These are phyloP conservation scores for Stromatinia cepivora DNA, from an alignment of 2,329 filamentous ascomycete genomes.

Conservation along the genomic window DNA sequence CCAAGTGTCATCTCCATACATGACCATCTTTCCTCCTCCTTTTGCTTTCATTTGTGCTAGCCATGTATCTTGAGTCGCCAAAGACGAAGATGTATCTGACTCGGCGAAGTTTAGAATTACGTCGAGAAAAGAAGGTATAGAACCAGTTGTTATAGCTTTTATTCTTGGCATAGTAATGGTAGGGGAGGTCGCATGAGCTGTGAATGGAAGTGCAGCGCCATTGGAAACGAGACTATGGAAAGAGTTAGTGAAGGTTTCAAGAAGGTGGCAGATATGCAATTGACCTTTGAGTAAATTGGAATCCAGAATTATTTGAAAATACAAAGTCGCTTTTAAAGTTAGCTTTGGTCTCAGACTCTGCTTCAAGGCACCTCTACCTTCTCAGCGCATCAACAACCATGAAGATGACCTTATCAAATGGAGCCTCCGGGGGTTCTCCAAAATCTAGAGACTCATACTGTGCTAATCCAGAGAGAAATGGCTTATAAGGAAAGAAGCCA, in stretches of 20 bases:
- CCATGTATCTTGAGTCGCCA: constrained; percentile 92
- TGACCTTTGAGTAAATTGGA: constrained; percentile 84
- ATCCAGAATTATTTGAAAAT: constrained; percentile 76
- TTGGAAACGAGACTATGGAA: constrained; percentile 48
- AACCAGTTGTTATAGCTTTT: constrained; percentile 96
- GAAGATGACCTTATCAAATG: constrained; percentile 89
- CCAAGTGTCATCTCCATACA: constrained; percentile 99
- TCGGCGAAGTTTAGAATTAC: constrained; percentile 96
- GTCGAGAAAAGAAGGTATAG: constrained; percentile 96
- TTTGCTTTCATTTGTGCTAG: constrained; percentile 85
- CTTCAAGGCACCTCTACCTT: constrained; percentile 56
- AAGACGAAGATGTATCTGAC: constrained; percentile 83
- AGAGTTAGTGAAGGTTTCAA: constrained; percentile 19
- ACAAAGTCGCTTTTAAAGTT: constrained; percentile 77
- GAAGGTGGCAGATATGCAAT: neutral
- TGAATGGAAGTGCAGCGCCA: constrained; percentile 86
- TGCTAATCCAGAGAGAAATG: constrained; percentile 83
- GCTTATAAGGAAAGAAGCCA: constrained; percentile 98
- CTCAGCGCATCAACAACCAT: constrained; percentile 97
- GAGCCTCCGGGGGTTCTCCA: constrained; percentile 59
- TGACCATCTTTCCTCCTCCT: constrained; percentile 71
- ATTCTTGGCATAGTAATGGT: constrained; percentile 98
- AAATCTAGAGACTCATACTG: constrained; percentile 59
- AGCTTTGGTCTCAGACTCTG: constrained; percentile 26
- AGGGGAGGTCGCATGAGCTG: constrained; percentile 91